These are phyloP conservation scores for Nidularia pulvinata DNA, from an alignment of 768 basidiomycete genomes.

Conservation along the genomic window DNA sequence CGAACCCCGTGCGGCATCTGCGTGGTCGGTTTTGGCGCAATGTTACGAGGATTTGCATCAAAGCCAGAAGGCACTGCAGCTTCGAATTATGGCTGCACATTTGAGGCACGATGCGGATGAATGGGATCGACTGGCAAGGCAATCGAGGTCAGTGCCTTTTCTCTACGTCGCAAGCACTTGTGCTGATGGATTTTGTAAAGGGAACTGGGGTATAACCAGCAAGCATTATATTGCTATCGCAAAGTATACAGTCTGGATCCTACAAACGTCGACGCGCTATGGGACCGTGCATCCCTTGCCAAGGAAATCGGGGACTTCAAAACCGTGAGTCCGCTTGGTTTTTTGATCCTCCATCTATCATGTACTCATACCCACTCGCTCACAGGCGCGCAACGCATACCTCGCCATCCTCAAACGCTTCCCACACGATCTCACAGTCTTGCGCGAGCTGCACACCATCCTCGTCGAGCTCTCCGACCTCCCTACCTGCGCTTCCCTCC, in stretches of 20 bases:
- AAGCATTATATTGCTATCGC: conserved; percentile 90
- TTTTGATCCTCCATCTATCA: not conserved
- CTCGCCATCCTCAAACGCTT: conserved; percentile 71
- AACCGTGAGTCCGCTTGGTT: conserved; percentile 65
- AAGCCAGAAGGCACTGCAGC: conserved; percentile 70
- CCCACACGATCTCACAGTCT: conserved; percentile 78
- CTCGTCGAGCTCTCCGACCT: conserved; percentile 76
- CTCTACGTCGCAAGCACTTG: not conserved
- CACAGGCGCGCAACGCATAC: conserved; percentile 62
- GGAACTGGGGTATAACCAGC: conserved; percentile 72
- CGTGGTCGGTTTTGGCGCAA: conserved; percentile 89
- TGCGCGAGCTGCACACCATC: conserved; percentile 77
- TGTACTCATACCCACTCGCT: not conserved
- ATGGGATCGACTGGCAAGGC: conserved; percentile 80
- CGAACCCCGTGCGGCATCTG: conserved; percentile 80
- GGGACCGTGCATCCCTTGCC: conserved; percentile 86
- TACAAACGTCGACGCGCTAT: conserved; percentile 80
- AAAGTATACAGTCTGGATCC: conserved; percentile 83
- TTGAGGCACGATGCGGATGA: conserved; percentile 81
- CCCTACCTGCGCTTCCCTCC: conserved; percentile 59
- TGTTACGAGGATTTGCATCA: conserved; percentile 79
- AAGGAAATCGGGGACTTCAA: conserved; percentile 71
- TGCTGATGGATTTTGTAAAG: conserved; percentile 26
- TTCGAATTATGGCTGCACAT: conserved; percentile 91
- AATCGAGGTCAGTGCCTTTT: conserved; percentile 55